Evolutionary conservation across 805 yeast species (phyloP).

Genomic region (Starmera pachycereana): DNA sequence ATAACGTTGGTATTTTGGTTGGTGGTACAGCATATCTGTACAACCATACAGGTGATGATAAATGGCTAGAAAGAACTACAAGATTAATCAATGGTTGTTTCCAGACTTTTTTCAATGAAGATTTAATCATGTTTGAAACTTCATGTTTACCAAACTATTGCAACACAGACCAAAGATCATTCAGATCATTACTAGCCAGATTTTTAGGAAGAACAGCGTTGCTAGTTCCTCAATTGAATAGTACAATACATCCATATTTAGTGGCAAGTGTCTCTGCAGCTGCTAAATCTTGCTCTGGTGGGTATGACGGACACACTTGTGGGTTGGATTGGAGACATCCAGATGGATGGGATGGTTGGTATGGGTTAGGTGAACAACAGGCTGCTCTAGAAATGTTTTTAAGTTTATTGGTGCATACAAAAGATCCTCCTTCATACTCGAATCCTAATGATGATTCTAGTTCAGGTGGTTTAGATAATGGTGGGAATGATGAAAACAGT

Average conservation of each 20-base stretch:
- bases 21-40: constrained; percentile 64
- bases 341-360: constrained; percentile 51
- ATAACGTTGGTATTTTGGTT: constrained; percentile 57
- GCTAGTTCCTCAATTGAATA: constrained; percentile 41
- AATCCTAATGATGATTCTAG: constrained; percentile 38
- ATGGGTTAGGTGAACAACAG: constrained; percentile 75
- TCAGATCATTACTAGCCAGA: constrained; percentile 58
- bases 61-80: constrained; percentile 41
- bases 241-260: constrained; percentile 30
- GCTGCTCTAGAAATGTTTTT: constrained; percentile 55
- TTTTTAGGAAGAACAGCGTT: constrained; percentile 47
- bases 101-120: constrained; percentile 32
- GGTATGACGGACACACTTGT: constrained; percentile 66
- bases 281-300: constrained; percentile 63
- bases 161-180: constrained; percentile 69
- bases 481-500: constrained; percentile 36
- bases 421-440: constrained; percentile 46
- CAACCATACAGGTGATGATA: constrained; percentile 41
- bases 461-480: constrained; percentile 42
- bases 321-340: constrained; percentile 51
- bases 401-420: constrained; percentile 30
- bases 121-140: constrained; percentile 47
- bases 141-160: constrained; percentile 50
- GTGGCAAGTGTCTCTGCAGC: constrained; percentile 53
- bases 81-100: constrained; percentile 34